Percentiles rank a stretch among this genome's conserved stretches.
These are phyloP conservation scores for Trichoderma sp. DNA, from an alignment of 2,329 filamentous ascomycete genomes.

Conservation along the genomic window DNA sequence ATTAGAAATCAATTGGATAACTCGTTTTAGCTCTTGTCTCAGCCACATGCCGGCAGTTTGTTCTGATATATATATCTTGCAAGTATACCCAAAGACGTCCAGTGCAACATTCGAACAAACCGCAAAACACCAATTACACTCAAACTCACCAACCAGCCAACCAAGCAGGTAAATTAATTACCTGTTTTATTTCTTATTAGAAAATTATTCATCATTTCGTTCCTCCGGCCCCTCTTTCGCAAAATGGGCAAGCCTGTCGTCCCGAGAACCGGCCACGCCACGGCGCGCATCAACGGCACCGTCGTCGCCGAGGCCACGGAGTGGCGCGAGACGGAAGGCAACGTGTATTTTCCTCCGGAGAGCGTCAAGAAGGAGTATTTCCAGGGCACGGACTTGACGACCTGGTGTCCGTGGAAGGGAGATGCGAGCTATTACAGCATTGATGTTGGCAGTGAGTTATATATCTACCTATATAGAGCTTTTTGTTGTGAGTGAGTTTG, in stretches of 20 bases:
- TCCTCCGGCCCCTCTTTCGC: background rate
- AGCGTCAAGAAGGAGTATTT: slow-evolving; percentile 47
- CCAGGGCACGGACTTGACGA: slow-evolving; percentile 44
- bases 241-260: slow-evolving; percentile 19
- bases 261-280: slow-evolving; percentile 33
- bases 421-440: slow-evolving; percentile 56
- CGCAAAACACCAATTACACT: background rate
- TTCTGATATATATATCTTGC: background rate
- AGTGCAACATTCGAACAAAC: background rate
- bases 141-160: background rate
- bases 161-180: background rate
- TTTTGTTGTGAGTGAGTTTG: background rate
- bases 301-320: slow-evolving; percentile 50
- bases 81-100: background rate
- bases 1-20: slow-evolving; percentile 1
- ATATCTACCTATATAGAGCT: too few relatives aligned
- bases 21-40: background rate
- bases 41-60: background rate
- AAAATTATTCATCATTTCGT: background rate
- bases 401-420: slow-evolving; percentile 57
- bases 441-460: slow-evolving; percentile 42
- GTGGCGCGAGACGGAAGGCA: slow-evolving; percentile 57
- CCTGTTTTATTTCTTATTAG: background rate
- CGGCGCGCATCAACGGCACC: slow-evolving; percentile 48
- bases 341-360: slow-evolving; percentile 54